Evolutionary conservation across 2,329 filamentous ascomycete genomes (phyloP).

Genomic region (Fusarium duplospermum): DNA sequence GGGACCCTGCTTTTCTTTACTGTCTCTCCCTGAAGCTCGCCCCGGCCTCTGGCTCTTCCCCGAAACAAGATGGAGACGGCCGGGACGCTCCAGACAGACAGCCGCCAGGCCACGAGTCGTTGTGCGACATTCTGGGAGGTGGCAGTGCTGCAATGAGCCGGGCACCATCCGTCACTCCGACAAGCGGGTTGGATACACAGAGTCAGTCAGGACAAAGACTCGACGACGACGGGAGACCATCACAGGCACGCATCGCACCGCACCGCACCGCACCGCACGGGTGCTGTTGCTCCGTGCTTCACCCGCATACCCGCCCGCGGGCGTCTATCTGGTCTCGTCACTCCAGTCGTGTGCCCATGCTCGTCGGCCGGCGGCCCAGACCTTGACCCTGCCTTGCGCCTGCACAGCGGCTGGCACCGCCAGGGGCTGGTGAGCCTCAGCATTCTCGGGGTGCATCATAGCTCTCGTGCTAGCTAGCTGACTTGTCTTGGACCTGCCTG

Average conservation of each 20-base stretch:
- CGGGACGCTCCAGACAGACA: constrained; percentile 20
- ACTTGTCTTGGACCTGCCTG: not conserved
- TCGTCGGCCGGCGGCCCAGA: not conserved
- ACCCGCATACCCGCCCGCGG: constrained; percentile 25
- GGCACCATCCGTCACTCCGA: constrained; percentile 10
- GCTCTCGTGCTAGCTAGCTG: not conserved
- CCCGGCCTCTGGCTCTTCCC: not conserved
- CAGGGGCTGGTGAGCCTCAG: constrained; percentile 27
- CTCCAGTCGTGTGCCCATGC: constrained; percentile 26
- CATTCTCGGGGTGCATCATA: constrained; percentile 10
- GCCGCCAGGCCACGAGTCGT: constrained; percentile 12
- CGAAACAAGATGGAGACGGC: constrained; percentile 9
- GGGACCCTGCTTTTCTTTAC: constrained; percentile 23
- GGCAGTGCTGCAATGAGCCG: constrained; percentile 11
- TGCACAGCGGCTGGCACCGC: constrained; percentile 30
- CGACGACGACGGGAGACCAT: not conserved
- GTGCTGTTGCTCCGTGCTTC: constrained; percentile 18
- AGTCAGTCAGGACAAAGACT: constrained; percentile 2
- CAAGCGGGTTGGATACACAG: constrained; percentile 6
- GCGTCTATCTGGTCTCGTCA: constrained; percentile 32
- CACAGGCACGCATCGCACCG: not conserved
- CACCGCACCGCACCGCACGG: not conserved
- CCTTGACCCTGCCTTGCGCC: constrained; percentile 7
- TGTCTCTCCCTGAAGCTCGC: constrained; percentile 9
- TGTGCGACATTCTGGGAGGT: constrained; percentile 16